These are phyloP conservation scores for Cotoneaster glaucophyllus DNA, from an alignment of 306 rosid species.

Conservation along the genomic window DNA sequence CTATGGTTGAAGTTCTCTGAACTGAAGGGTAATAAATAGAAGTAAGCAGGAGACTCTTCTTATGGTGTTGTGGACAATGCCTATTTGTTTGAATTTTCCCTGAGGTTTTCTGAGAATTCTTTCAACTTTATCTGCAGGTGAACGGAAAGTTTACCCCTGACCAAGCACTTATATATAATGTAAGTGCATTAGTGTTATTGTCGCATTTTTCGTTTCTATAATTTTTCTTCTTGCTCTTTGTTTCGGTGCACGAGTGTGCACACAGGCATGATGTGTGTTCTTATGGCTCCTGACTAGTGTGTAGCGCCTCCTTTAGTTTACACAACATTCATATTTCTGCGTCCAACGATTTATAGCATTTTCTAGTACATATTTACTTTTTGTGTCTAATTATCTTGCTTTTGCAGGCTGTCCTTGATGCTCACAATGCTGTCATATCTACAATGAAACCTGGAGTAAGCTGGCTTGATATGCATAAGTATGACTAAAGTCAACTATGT, in stretches of 20 bases:
- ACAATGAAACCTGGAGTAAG: constrained; percentile 68
- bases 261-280: neutral
- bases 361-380: neutral
- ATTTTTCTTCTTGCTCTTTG: neutral
- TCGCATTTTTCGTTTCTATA: neutral
- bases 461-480: constrained; percentile 91
- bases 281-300: neutral
- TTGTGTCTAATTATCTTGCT: constrained; percentile 16
- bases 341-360: constrained; percentile 7
- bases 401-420: constrained; percentile 81
- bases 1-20: neutral
- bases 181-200: constrained; percentile 30
- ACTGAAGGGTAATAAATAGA: neutral
- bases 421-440: constrained; percentile 78
- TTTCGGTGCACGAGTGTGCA: neutral
- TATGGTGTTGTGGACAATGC: neutral
- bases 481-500: constrained; percentile 14
- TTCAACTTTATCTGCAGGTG: constrained; percentile 46
- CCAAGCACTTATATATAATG: constrained; percentile 67
- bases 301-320: neutral
- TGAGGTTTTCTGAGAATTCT: neutral
- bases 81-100: neutral
- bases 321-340: neutral
- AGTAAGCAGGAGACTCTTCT: neutral
- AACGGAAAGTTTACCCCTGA: constrained; percentile 80